phyloP scores from a whole-genome alignment of 2,329 filamentous ascomycete genomes.

The Fusarium sp. region DNA sequence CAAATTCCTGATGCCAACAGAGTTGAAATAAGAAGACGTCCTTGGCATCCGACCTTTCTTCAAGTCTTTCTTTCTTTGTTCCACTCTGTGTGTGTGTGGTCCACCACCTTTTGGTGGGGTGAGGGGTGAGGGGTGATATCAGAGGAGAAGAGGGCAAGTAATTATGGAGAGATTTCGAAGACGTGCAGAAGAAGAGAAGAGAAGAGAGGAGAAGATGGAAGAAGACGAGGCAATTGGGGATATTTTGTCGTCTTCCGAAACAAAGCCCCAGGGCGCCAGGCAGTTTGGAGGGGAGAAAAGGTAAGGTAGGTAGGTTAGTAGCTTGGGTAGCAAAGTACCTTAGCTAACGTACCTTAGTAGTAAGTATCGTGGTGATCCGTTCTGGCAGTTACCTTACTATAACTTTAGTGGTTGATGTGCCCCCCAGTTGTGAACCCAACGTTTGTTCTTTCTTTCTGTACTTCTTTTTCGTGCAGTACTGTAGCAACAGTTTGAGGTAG shows the following conservation, averaged over 20 bases:
- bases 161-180: constrained; percentile 38
- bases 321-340: neutral
- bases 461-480: no score
- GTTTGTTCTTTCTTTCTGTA: neutral
- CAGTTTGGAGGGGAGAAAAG: constrained; percentile 5
- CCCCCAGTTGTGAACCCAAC: constrained; percentile 31
- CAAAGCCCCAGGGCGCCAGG: constrained; percentile 7
- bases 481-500: constrained; percentile 3
- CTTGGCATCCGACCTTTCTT: constrained; percentile 29
- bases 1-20: neutral
- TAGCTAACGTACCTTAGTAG: no score
- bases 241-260: constrained; percentile 31
- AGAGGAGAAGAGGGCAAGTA: constrained; percentile 15
- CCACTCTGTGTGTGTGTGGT: constrained; percentile 24
- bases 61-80: constrained; percentile 42
- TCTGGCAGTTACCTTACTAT: constrained; percentile 16
- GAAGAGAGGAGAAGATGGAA: constrained; percentile 23
- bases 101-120: constrained; percentile 41
- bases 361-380: constrained; percentile 3
- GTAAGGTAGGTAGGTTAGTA: neutral
- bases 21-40: constrained; percentile 10
- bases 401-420: constrained; percentile 19
- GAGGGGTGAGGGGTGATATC: constrained; percentile 39
- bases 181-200: constrained; percentile 34
- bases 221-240: constrained; percentile 32